Base-by-base conservation (phyloP, 2,329 filamentous ascomycete species). In the Laburnicola sp. region DNA sequence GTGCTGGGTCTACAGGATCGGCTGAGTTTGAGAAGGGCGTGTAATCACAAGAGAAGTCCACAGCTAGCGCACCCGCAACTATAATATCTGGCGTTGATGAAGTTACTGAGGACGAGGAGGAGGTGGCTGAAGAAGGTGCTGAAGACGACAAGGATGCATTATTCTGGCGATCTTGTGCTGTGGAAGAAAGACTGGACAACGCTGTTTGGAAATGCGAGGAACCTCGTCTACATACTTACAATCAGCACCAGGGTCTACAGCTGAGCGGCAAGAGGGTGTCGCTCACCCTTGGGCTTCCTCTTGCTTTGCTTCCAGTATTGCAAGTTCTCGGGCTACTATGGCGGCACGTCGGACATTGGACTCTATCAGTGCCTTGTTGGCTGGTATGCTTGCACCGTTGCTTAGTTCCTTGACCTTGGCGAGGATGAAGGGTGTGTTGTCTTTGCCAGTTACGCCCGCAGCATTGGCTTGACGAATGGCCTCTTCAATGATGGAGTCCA, bases 21-120 rank as follows among this genome's bases (percentile, higher is more conserved):
- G 65, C 53, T 30, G 74, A 69, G 25, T 69, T 68, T 6, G 71
- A 56, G 10, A 78, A 70, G 9, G 82, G 81, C 25, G 76, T 65
- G 65, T 87, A 94, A 70, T 97, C 88, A 76, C 93, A 97, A 58
- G 86, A 88, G 31, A 94, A 78, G 71, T 97, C 93, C 55, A 96
- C 80, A 11, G 93, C 93, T 27, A 97, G 82, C 9, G 91, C 91
- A n/a, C 92, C 93, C 45, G 91, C 89, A 37, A 97, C 90, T 26
- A 97, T 76, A n/a, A 97, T 81, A 58, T 92, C 86, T 36, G 48
- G 47, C 3, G 34, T n/a, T 35, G 51, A 30, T 9, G 51, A 32
- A 1, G 45, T 25, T 16, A 42, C 47, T 16, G 55, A 45, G 31
- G 28, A 21, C 21, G 21, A 16, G 23, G 46, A 43, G 38, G 60